phyloP scores from a whole-genome alignment of 1,139 yeast genomes.

The Yamadazyma siamensis region DNA sequence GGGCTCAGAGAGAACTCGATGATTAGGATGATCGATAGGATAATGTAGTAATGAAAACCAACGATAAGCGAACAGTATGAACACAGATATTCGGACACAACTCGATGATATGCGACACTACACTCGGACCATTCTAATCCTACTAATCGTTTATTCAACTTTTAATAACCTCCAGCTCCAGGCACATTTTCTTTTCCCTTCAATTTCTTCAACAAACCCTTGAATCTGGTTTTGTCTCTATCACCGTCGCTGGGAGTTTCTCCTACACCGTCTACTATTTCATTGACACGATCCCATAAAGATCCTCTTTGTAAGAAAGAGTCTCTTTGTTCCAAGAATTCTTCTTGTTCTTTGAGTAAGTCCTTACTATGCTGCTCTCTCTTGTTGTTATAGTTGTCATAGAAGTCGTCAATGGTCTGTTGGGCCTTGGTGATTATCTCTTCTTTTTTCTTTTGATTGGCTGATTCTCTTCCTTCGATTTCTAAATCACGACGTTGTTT shows the following conservation, averaged over 20 bases:
- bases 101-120: no score
- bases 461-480: constrained; percentile 76
- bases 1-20: constrained; percentile 16
- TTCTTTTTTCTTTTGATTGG: constrained; percentile 60
- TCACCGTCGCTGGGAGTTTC: constrained; percentile 41
- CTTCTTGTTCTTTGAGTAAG: constrained; percentile 66
- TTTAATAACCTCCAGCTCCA: constrained; percentile 46
- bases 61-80: no score
- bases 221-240: constrained; percentile 70
- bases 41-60: constrained; percentile 16
- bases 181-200: constrained; percentile 73
- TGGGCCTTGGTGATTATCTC: constrained; percentile 79
- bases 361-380: constrained; percentile 68
- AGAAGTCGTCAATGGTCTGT: constrained; percentile 86
- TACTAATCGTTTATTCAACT: no score
- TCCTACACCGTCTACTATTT: constrained; percentile 43
- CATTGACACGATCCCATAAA: constrained; percentile 82
- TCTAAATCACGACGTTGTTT: constrained; percentile 78
- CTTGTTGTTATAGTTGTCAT: constrained; percentile 86
- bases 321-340: constrained; percentile 74
- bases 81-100: no score
- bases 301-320: constrained; percentile 72
- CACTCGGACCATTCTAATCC: no score
- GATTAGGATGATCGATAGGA: constrained; percentile 18
- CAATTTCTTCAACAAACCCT: constrained; percentile 59